Conservation (phyloP, 2,329 filamentous ascomycete species). For the Neofusicoccum kwambonambiense region DNA sequence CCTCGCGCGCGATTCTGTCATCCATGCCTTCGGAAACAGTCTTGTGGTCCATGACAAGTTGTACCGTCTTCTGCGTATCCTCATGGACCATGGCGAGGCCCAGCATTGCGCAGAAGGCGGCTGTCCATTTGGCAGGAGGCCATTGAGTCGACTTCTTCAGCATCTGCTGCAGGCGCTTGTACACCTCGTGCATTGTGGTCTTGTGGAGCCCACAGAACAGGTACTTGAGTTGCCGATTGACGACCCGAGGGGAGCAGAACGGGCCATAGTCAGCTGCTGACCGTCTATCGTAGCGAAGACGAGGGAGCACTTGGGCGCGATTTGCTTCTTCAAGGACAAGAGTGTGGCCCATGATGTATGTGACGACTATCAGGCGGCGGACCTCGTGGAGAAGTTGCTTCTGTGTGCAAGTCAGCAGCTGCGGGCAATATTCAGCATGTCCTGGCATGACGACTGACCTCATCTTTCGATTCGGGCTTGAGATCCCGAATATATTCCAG, state of each 20-base stretch:
- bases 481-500: constrained; percentile 43
- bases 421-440: neutral
- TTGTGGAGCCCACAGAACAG: constrained; percentile 47
- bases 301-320: constrained; percentile 29
- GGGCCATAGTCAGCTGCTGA: constrained; percentile 31
- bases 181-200: constrained; percentile 41
- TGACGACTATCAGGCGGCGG: constrained; percentile 47
- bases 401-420: constrained; percentile 24
- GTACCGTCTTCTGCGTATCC: constrained; percentile 47
- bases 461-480: constrained; percentile 39
- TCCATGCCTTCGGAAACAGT: constrained; percentile 29
- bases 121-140: constrained; percentile 43
- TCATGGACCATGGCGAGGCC: constrained; percentile 50
- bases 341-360: constrained; percentile 51
- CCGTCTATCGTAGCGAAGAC: constrained; percentile 35
- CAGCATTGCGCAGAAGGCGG: constrained; percentile 46
- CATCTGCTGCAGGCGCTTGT: constrained; percentile 49
- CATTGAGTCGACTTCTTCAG: constrained; percentile 40
- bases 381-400: constrained; percentile 43
- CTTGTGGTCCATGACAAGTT: constrained; percentile 44
- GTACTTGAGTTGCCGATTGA: constrained; percentile 51
- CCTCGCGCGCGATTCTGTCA: constrained; percentile 27
- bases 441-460: constrained; percentile 28
- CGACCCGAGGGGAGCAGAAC: constrained; percentile 45
- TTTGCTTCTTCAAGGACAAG: constrained; percentile 44